Percentiles rank a stretch among this genome's conserved stretches.
Conservation (phyloP, 106 monocot genomes). For the Phalaenopsis equestris region DNA sequence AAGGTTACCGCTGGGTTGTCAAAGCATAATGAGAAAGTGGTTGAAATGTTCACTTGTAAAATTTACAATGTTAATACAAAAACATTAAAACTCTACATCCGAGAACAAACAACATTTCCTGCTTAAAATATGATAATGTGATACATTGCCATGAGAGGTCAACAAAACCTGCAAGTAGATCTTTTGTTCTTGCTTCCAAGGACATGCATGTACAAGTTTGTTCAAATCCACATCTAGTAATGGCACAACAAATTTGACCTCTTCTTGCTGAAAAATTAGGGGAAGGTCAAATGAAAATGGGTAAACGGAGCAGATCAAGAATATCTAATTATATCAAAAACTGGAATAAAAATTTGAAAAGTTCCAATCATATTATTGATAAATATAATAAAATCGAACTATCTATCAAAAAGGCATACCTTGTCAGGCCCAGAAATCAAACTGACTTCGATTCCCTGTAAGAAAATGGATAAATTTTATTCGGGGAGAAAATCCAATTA, state of each 20-base stretch:
- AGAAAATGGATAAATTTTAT: neutral
- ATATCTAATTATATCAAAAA: neutral
- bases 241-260: slow-evolving; percentile 85
- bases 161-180: slow-evolving; percentile 65
- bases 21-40: neutral
- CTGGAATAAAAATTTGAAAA: neutral
- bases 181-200: slow-evolving; percentile 69
- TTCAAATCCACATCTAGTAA: slow-evolving; percentile 62
- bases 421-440: slow-evolving; percentile 46
- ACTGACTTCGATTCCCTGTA: slow-evolving; percentile 81
- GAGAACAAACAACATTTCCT: neutral
- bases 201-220: slow-evolving; percentile 52
- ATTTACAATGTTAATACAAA: slow-evolving; percentile 2
- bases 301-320: neutral
- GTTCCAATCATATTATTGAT: neutral
- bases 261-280: slow-evolving; percentile 34
- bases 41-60: neutral
- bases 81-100: neutral
- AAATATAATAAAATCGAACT: neutral
- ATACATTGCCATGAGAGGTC: neutral
- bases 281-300: neutral
- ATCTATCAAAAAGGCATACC: slow-evolving; percentile 30
- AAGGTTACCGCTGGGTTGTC: neutral
- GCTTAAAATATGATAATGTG: neutral
- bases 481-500: neutral